These are phyloP conservation scores for Mycena albidolilacea DNA, from an alignment of 768 basidiomycete species.

Conservation along the genomic window DNA sequence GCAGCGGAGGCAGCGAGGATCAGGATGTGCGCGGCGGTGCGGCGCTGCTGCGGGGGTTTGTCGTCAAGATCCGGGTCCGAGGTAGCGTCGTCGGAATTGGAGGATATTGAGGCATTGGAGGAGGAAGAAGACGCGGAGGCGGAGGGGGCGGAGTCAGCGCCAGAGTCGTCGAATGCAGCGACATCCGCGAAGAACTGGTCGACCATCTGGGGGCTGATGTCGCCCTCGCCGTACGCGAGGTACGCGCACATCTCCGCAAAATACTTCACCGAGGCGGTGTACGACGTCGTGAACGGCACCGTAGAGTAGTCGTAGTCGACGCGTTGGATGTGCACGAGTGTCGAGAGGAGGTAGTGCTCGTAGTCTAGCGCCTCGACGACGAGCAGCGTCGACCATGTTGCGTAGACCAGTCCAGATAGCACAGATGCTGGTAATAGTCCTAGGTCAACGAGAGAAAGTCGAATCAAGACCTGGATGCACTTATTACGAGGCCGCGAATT, in stretches of 20 bases:
- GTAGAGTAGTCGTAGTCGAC: slow-evolving; percentile 37
- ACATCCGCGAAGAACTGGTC: slow-evolving; percentile 13
- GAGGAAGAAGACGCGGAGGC: background rate
- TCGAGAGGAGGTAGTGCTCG: slow-evolving; percentile 38
- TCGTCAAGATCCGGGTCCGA: background rate
- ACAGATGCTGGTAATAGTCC: slow-evolving; percentile 14
- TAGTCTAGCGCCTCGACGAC: slow-evolving; percentile 39
- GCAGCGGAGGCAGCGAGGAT: slow-evolving; percentile 14
- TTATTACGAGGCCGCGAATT: slow-evolving; percentile 36
- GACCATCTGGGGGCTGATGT: slow-evolving; percentile 15
- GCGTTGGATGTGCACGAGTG: slow-evolving; percentile 41
- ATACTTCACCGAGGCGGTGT: slow-evolving; percentile 16
- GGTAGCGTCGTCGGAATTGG: background rate
- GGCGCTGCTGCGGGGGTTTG: background rate
- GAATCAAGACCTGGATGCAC: slow-evolving; percentile 7
- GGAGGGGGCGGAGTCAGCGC: background rate
- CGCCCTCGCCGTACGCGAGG: background rate
- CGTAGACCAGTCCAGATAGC: slow-evolving; percentile 18
- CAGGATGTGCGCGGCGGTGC: background rate
- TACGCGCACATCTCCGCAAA: slow-evolving; percentile 35
- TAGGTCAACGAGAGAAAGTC: background rate
- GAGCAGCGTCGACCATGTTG: slow-evolving; percentile 26
- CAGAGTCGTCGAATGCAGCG: background rate
- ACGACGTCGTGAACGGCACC: slow-evolving; percentile 1
- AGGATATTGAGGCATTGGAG: background rate